phyloP scores from a whole-genome alignment of 2,329 filamentous ascomycete species.

The Basipetospora chlamydospora region DNA sequence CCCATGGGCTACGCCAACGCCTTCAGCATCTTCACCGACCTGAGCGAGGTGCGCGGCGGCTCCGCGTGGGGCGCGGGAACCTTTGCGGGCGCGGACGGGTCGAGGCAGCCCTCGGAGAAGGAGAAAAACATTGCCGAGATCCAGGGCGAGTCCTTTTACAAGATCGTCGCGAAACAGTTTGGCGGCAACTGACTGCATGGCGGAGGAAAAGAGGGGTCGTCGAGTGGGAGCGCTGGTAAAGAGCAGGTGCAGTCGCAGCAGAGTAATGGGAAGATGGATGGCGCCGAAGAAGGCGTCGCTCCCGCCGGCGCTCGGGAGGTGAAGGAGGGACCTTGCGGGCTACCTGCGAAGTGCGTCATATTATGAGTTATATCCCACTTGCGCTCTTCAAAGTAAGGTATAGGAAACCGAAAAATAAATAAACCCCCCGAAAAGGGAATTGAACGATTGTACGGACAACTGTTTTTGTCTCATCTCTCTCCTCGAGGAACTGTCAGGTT shows the following conservation, averaged over 20 bases:
- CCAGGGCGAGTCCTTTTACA: slow-evolving; percentile 79
- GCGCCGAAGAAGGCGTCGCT: no score
- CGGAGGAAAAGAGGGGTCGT: slow-evolving; percentile 19
- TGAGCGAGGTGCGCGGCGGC: slow-evolving; percentile 73
- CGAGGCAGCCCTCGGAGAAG: slow-evolving; percentile 58
- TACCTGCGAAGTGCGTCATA: slow-evolving; percentile 61
- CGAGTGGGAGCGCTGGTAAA: slow-evolving; percentile 11
- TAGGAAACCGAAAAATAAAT: background rate
- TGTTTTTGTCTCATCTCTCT: no score
- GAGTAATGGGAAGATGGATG: no score
- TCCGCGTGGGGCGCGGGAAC: slow-evolving; percentile 89
- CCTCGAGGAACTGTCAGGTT: no score
- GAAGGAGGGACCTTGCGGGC: slow-evolving; percentile 58
- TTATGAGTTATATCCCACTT: slow-evolving; percentile 34
- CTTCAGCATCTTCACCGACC: slow-evolving; percentile 55
- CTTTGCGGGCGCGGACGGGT: slow-evolving; percentile 66
- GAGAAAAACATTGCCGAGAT: slow-evolving; percentile 68
- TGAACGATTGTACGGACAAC: no score
- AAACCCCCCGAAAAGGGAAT: background rate
- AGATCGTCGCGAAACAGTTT: slow-evolving; percentile 56
- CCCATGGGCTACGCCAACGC: slow-evolving; percentile 80
- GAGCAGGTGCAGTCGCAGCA: slow-evolving; percentile 8
- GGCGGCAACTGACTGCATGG: slow-evolving; percentile 73
- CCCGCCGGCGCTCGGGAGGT: slow-evolving; percentile 28
- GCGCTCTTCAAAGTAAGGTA: no score